Percentiles rank a stretch among this genome's conserved stretches.
These are phyloP conservation scores for Ustilago sp. DNA, from an alignment of 1,284 basidiomycete genomes.

Conservation along the genomic window DNA sequence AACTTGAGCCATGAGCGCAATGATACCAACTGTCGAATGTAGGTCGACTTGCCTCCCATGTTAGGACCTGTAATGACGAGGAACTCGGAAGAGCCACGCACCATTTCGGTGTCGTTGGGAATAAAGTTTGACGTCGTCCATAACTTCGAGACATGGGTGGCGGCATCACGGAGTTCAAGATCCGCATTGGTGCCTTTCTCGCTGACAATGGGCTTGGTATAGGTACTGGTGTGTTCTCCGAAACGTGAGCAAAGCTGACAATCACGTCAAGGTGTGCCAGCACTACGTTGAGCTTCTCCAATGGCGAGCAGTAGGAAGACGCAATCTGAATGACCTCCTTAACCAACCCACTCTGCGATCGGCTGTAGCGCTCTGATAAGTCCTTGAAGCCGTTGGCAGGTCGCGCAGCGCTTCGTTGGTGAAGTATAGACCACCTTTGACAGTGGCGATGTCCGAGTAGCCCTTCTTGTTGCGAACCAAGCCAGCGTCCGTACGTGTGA, in stretches of 20 bases:
- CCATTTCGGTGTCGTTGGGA: constrained; percentile 91
- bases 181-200: constrained; percentile 51
- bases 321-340: constrained; percentile 94
- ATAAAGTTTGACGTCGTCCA: constrained; percentile 96
- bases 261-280: constrained; percentile 93
- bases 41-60: constrained; percentile 61
- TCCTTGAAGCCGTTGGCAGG: constrained; percentile 80
- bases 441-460: constrained; percentile 87
- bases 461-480: constrained; percentile 77
- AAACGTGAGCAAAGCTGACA: constrained; percentile 87
- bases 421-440: constrained; percentile 90
- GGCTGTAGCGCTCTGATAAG: constrained; percentile 78
- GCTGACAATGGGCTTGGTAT: constrained; percentile 79
- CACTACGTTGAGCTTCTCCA: constrained; percentile 88
- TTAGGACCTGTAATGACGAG: constrained; percentile 80
- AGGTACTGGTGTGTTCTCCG: constrained; percentile 85
- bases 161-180: constrained; percentile 71
- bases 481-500: constrained; percentile 83
- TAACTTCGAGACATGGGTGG: constrained; percentile 96
- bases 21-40: constrained; percentile 80
- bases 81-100: constrained; percentile 82
- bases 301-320: constrained; percentile 81
- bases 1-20: constrained; percentile 92
- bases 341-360: constrained; percentile 84
- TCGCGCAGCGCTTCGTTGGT: constrained; percentile 83